Base-by-base conservation (phyloP, 371 early-diverging fungal genomes). In the Mucor mucedo region DNA sequence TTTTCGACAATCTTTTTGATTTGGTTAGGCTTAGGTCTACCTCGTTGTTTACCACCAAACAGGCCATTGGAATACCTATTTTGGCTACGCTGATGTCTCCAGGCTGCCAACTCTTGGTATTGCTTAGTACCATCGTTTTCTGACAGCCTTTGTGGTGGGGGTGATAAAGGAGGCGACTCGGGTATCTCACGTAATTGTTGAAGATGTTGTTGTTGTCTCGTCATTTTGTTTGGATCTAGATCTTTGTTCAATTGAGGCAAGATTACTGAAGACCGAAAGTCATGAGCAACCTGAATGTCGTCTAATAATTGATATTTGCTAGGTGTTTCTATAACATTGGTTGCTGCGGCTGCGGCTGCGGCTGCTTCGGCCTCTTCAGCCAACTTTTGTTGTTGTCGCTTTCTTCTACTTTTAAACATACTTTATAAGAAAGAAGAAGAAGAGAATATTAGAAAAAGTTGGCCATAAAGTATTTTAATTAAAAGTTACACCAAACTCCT, bases 221-320 rank as follows among this genome's bases (percentile, higher is more conserved):
- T n/a, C 30, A 60, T 44, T 35, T 55, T 60, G 7, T 28, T 52
- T n/a, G 38, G 33, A 54, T 58, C 59, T 30, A 65, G 32, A 42
- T 70, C 63, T 56, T 67, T 68, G 21, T 66, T 68, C 16, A 76
- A 58, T 53, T 77, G 71, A 30, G 75, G 75, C 32, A 79, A 44
- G 56, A 79, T 79, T 55, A 76, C 64, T n/a, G 79, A 79, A 49
- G 79, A 68, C n/a, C 77, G 72, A 60, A 79, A 79, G 65, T 79
- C 79, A 35, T 72, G 67, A 30, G 69, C 55, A 29, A 74, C 50
- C 38, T 69, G 60, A 62, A 79, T 66, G 58, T 79, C 79, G 54
- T 76, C 74, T 11, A 79, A 62, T 35, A 76, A 62, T n/a, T 39
- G 50, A 54, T 65, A 68, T 44, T 63, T 58, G 27, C 58, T 58